Evolutionary conservation across 2,329 filamentous ascomycete genomes (phyloP), one percentile per base, ranked within the genome.

Genomic region (Calonectria hongkongensis): DNA sequence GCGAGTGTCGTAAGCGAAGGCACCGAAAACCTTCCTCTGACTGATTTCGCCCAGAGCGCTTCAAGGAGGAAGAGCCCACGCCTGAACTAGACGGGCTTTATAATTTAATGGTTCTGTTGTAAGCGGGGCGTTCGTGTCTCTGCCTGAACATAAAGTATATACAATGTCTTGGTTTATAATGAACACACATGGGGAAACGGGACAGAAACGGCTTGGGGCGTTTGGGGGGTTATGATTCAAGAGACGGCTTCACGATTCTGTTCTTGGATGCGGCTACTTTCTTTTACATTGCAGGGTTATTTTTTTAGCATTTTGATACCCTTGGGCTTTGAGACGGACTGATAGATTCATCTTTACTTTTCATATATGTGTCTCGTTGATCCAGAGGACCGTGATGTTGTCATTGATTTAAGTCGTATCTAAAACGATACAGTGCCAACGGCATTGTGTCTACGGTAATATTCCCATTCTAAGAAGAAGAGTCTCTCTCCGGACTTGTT

Each of bases 51-150:
- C 25, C 84, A 88, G 80, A 87, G 87, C 64, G 73, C 85, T 33
- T 83, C 85, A 69, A 86, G 87, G 81, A 87, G 89, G 80, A 91
- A 91, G 84, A 91, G 89, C 74, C 88, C 89, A 4, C 82, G 89
- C 68, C 79, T 90, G 70, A 85, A 85, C 65, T 86, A 74, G 75
- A 47, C 41, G 54, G 18, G 18, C 4, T 41, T 47, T 25, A 21
- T 50, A 50, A 54, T 64, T 10, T 47, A 18, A 28, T 45, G 16
- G 21, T 30, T 54, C 4, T n/a, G 27, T n/a, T 15, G 16, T 13
- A 18, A 27, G 43, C 41, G n/a, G 27, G n/a, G 16, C 6, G 30
- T 9, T 33, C 28, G 21, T 36, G 21, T 25, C 18, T 33, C 28
- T 51, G 43, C n/a, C 47, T 51, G 12, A 64, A 45, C 48, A 41